Percentiles rank a stretch among this genome's conserved stretches.
phyloP scores from a whole-genome alignment of 805 yeast species.

The Hanseniaspora lachancei region DNA sequence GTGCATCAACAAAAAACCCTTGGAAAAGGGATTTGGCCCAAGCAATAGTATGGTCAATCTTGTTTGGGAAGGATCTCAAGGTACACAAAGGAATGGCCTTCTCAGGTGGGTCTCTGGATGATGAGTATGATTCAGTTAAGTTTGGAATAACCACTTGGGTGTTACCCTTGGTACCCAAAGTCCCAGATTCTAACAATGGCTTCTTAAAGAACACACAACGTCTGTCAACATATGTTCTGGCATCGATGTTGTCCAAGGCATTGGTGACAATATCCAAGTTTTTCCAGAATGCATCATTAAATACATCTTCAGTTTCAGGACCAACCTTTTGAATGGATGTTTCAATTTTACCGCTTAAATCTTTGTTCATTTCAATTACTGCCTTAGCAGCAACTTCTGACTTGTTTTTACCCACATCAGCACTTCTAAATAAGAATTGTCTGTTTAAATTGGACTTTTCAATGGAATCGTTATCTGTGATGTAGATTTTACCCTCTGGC shows the following conservation, averaged over 20 bases:
- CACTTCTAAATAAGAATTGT: constrained; percentile 88
- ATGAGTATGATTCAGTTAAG: constrained; percentile 88
- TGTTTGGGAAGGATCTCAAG: constrained; percentile 90
- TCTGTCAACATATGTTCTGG: constrained; percentile 93
- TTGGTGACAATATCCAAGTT: constrained; percentile 79
- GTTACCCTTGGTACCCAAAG: constrained; percentile 96
- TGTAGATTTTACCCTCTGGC: constrained; percentile 65
- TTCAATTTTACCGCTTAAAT: constrained; percentile 61
- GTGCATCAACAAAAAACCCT: constrained; percentile 80
- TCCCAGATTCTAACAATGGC: constrained; percentile 89
- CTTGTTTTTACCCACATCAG: constrained; percentile 84
- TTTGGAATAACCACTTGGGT: constrained; percentile 92
- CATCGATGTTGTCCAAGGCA: constrained; percentile 95
- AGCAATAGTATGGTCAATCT: constrained; percentile 96
- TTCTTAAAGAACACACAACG: constrained; percentile 87
- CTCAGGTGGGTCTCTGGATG: constrained; percentile 97
- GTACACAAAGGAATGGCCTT: constrained; percentile 95
- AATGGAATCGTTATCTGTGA: constrained; percentile 90
- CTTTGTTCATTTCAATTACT: constrained; percentile 75
- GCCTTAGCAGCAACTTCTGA: constrained; percentile 85
- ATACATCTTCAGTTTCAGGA: constrained; percentile 76
- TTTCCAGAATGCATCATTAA: constrained; percentile 76
- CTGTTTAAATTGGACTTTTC: constrained; percentile 93
- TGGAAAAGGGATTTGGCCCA: constrained; percentile 96
- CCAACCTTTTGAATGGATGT: constrained; percentile 81